Evolutionary conservation across 371 early-diverging fungal genomes (phyloP).

Genomic region (Mortierella sp.): DNA sequence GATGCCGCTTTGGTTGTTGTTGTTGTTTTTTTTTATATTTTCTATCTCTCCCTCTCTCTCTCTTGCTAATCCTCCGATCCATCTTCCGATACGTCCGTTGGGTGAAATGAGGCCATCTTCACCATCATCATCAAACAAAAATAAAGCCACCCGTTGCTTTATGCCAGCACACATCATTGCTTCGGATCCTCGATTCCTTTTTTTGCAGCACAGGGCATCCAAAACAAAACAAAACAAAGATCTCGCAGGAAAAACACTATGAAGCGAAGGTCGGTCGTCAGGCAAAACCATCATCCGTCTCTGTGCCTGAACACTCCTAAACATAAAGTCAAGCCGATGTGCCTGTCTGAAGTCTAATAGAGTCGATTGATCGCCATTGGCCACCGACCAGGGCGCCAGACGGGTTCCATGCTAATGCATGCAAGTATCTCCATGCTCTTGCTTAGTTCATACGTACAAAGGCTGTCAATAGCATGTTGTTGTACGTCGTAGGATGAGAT

Average conservation of each 20-base stretch:
- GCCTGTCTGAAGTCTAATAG: neutral
- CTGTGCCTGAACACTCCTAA: neutral
- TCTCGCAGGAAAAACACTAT: too few species aligned
- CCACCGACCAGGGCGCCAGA: too few species aligned
- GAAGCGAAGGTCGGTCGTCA: too few species aligned
- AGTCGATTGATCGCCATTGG: too few species aligned
- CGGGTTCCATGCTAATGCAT: too few species aligned
- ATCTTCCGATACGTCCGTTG: neutral
- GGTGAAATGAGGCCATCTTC: too few species aligned
- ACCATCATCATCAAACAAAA: neutral
- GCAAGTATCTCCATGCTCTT: too few species aligned
- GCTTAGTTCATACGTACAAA: too few species aligned
- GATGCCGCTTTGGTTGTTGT: neutral
- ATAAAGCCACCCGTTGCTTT: neutral
- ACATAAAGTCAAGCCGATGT: neutral
- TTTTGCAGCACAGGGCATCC: neutral
- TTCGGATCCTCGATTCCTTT: neutral
- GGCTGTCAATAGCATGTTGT: too few species aligned
- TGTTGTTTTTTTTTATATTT: neutral
- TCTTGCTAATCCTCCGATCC: neutral
- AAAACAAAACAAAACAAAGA: neutral
- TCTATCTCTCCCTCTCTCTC: too few species aligned
- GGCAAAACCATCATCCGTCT: neutral
- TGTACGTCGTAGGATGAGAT: too few species aligned
- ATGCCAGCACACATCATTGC: neutral